Conservation (phyloP, 352 stramenopile species). For the Pseudoperonospora humuli region DNA sequence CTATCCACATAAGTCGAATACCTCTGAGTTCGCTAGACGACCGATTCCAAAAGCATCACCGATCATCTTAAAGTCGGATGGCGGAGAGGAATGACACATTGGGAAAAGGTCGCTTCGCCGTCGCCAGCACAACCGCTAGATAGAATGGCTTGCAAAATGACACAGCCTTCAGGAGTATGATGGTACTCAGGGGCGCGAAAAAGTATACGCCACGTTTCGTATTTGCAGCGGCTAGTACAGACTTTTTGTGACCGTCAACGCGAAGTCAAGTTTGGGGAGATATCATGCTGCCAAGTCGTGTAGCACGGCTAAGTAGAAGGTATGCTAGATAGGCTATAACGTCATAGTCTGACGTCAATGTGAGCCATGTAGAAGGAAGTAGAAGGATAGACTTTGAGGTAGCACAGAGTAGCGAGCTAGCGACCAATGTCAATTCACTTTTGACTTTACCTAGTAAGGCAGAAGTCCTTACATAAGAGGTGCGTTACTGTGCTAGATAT, state of each 20-base stretch:
- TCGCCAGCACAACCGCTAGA: conserved; percentile 2
- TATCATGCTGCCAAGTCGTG: too few relatives aligned
- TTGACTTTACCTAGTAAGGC: too few relatives aligned
- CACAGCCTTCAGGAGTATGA: conserved; percentile 6
- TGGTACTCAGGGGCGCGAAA: conserved; percentile 1
- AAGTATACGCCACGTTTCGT: neutral
- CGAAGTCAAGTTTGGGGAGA: neutral
- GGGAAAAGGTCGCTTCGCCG: neutral
- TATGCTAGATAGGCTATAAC: too few relatives aligned
- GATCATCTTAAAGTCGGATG: neutral
- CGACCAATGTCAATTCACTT: too few relatives aligned
- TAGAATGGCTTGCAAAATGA: conserved; percentile 7
- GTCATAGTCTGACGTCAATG: too few relatives aligned
- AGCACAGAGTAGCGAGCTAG: too few relatives aligned
- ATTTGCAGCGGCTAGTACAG: neutral
- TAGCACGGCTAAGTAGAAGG: too few relatives aligned
- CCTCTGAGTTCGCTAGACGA: neutral
- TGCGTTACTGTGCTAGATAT: too few relatives aligned
- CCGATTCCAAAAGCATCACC: neutral
- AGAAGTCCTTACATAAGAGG: too few relatives aligned
- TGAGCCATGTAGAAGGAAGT: too few relatives aligned
- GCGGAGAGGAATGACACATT: neutral
- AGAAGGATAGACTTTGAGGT: too few relatives aligned
- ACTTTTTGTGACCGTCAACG: neutral
- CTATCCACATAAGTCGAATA: neutral